Evolutionary conservation across 2,329 filamentous ascomycete genomes (phyloP).

Genomic region (Xylariales sp.): DNA sequence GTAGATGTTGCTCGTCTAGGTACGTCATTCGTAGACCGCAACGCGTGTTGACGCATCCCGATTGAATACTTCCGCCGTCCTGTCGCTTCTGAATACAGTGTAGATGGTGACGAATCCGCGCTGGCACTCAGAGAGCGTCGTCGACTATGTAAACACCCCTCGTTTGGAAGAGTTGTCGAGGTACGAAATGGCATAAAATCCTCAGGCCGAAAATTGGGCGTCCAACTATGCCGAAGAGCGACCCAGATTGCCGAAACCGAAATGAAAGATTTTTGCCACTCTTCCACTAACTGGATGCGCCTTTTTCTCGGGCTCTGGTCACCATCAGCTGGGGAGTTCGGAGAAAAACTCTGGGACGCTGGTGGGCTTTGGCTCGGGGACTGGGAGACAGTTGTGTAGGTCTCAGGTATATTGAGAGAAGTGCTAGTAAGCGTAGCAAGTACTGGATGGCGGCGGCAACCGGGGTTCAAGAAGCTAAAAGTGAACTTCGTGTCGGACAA

Average conservation of each 20-base stretch:
- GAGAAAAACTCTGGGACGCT: slow-evolving; percentile 50
- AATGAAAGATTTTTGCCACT: slow-evolving; percentile 61
- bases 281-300: slow-evolving; percentile 55
- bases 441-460: slow-evolving; percentile 77
- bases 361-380: slow-evolving; percentile 62
- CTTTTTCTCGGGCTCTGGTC: slow-evolving; percentile 45
- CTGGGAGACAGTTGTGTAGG: slow-evolving; percentile 68
- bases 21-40: slow-evolving; percentile 35
- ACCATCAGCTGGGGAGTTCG: slow-evolving; percentile 32
- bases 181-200: slow-evolving; percentile 41
- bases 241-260: slow-evolving; percentile 65
- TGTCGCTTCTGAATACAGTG: slow-evolving; percentile 22
- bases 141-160: slow-evolving; percentile 30
- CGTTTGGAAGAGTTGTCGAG: slow-evolving; percentile 23
- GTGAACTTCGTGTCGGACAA: slow-evolving; percentile 70
- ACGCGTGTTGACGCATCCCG: slow-evolving; percentile 34
- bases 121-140: slow-evolving; percentile 42
- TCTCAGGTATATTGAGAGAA: slow-evolving; percentile 75
- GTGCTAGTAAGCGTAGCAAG: slow-evolving; percentile 74
- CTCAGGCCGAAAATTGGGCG: slow-evolving; percentile 52
- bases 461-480: slow-evolving; percentile 80
- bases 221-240: slow-evolving; percentile 59
- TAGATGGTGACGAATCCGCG: slow-evolving; percentile 33
- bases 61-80: slow-evolving; percentile 36
- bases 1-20: slow-evolving; percentile 59